phyloP scores from a whole-genome alignment of 345 rosid species.

The Eutrema yunnanense region DNA sequence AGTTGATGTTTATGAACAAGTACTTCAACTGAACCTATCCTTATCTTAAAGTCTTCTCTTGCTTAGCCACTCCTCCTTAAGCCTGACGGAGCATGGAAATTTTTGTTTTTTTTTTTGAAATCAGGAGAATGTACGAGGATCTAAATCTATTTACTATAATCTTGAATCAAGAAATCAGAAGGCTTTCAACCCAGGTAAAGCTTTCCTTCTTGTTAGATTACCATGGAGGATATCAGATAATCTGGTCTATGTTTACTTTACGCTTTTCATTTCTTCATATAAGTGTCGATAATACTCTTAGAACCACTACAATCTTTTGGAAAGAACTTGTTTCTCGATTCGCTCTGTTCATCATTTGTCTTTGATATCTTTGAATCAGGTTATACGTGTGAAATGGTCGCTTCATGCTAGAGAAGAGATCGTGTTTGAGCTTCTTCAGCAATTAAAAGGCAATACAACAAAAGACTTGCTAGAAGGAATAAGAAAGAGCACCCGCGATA shows the following conservation, averaged over 20 bases:
- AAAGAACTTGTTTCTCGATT: neutral
- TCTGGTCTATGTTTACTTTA: neutral
- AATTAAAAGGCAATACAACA: neutral
- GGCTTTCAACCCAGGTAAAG: constrained; percentile 51
- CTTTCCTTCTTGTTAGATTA: constrained; percentile 1
- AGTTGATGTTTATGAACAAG: constrained; percentile 72
- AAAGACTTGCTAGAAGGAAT: neutral
- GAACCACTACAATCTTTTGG: neutral
- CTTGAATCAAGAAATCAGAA: constrained; percentile 63
- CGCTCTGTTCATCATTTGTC: neutral
- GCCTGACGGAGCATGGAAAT: neutral
- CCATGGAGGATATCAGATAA: neutral
- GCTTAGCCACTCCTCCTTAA: neutral
- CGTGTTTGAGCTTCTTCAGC: constrained; percentile 33
- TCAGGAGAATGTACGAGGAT: constrained; percentile 58
- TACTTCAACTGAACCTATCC: constrained; percentile 11
- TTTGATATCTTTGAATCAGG: constrained; percentile 25
- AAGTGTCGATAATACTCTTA: neutral
- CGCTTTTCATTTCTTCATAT: neutral
- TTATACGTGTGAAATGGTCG: constrained; percentile 67
- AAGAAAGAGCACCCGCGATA: neutral
- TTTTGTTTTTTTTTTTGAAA: neutral
- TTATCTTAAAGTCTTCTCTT: neutral
- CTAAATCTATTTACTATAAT: constrained; percentile 42
- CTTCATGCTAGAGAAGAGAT: constrained; percentile 69